These are phyloP conservation scores for Blastobotrys petasosporus DNA, from an alignment of 1,139 yeast genomes.

Conservation along the genomic window DNA sequence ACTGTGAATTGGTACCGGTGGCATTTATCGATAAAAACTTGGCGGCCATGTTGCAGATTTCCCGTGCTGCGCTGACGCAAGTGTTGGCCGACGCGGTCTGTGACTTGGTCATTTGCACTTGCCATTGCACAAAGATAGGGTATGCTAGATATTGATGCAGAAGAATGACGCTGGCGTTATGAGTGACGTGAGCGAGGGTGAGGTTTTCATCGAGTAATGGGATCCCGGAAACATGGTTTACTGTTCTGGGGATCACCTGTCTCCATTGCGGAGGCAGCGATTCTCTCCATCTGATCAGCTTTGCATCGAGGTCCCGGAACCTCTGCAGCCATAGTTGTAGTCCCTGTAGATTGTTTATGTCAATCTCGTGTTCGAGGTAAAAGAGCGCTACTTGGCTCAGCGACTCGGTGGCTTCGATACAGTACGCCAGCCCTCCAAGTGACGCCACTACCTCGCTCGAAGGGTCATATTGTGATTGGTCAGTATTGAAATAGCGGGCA, in stretches of 20 bases:
- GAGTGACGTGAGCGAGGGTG: conserved; percentile 26
- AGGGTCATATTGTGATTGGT: conserved; percentile 13
- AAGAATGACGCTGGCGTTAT: conserved; percentile 24
- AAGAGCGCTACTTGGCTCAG: conserved; percentile 19
- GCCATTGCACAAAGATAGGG: conserved; percentile 14
- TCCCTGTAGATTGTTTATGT: conserved; percentile 11
- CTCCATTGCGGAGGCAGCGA: conserved; percentile 12
- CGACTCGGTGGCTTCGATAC: conserved; percentile 24
- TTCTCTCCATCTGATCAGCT: conserved; percentile 22
- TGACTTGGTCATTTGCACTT: conserved; percentile 10
- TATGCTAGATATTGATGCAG: conserved; percentile 25
- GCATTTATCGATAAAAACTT: conserved; percentile 16
- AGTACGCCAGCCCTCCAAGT: conserved; percentile 24
- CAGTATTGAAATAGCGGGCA: conserved; percentile 19
- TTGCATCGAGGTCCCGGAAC: conserved; percentile 17
- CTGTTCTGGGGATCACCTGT: conserved; percentile 2
- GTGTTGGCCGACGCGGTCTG: conserved; percentile 15
- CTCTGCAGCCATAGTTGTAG: conserved; percentile 16
- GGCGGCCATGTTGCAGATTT: conserved; percentile 18
- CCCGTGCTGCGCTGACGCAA: conserved; percentile 21
- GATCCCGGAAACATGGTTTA: conserved; percentile 1
- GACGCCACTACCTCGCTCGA: conserved; percentile 11
- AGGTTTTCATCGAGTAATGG: conserved; percentile 23
- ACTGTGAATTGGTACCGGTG: conserved; percentile 20
- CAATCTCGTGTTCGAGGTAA: conserved; percentile 14